A percentile compares a stretch with the other conserved stretches of the same genome.
Evolutionary conservation across 306 rosid genomes (phyloP).

Genomic region (Hylodesmum podocarpum): DNA sequence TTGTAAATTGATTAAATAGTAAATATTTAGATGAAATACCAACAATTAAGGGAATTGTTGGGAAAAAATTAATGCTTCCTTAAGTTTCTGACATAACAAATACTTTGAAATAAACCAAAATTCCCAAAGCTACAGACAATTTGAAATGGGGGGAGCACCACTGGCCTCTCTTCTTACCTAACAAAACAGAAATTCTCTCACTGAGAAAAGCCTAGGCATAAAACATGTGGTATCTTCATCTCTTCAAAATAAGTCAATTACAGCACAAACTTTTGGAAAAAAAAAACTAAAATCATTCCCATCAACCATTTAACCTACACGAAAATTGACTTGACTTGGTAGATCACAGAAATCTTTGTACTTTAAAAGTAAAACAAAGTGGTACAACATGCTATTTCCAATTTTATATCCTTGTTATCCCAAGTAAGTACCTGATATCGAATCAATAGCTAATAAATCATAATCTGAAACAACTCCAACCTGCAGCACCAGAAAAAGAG

Average conservation of each 20-base stretch:
- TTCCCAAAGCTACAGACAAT: background rate
- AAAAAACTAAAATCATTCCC: background rate
- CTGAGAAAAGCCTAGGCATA: background rate
- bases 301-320: background rate
- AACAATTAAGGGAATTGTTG: background rate
- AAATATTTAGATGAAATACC: background rate
- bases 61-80: background rate
- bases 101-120: background rate
- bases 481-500: conserved; percentile 44
- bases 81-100: background rate
- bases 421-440: conserved; percentile 91
- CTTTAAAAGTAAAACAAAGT: background rate
- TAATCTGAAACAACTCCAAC: conserved; percentile 98
- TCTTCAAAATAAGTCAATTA: conserved; percentile 8
- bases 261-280: background rate
- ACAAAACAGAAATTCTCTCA: background rate
- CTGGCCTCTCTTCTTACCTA: background rate
- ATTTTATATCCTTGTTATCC: background rate
- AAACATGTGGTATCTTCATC: background rate
- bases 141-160: background rate
- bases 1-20: background rate
- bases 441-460: conserved; percentile 89
- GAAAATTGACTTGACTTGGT: background rate
- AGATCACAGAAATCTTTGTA: background rate
- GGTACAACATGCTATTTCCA: background rate